Conservation (phyloP, 805 yeast species). For the Candida xyloterini region DNA sequence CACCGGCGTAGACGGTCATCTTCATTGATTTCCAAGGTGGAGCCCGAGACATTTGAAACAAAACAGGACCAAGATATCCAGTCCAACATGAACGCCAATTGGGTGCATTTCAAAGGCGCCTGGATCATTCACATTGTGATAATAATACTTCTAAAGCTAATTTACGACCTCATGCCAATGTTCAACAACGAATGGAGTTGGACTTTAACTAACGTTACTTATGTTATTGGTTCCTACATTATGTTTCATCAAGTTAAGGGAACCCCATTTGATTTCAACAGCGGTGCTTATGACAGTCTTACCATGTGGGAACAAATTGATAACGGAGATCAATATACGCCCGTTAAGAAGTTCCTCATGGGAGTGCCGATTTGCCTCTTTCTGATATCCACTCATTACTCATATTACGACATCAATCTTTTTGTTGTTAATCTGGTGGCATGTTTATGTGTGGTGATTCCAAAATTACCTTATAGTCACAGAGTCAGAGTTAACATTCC, state of each 20-base stretch:
- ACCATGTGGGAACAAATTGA: conserved; percentile 98
- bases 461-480: conserved; percentile 83
- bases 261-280: conserved; percentile 94
- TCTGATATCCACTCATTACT: conserved; percentile 83
- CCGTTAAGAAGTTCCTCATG: conserved; percentile 88
- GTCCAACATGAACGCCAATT: conserved; percentile 88
- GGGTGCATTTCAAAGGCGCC: conserved; percentile 96
- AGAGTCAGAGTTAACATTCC: conserved; percentile 67
- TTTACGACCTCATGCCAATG: conserved; percentile 79
- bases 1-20: conserved; percentile 71
- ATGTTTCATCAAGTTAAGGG: conserved; percentile 98
- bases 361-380: conserved; percentile 91
- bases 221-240: conserved; percentile 85
- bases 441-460: conserved; percentile 83
- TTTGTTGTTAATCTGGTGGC: conserved; percentile 78
- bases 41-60: conserved; percentile 89
- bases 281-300: conserved; percentile 91
- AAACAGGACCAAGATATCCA: conserved; percentile 86
- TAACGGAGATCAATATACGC: conserved; percentile 94
- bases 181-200: conserved; percentile 81
- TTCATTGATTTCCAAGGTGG: conserved; percentile 85
- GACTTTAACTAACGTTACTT: conserved; percentile 90
- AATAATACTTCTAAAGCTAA: conserved; percentile 66
- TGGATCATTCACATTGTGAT: conserved; percentile 92
- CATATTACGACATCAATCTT: conserved; percentile 75